Conservation (phyloP, 2,329 filamentous ascomycete species). For the Parascedosporium putredinis region DNA sequence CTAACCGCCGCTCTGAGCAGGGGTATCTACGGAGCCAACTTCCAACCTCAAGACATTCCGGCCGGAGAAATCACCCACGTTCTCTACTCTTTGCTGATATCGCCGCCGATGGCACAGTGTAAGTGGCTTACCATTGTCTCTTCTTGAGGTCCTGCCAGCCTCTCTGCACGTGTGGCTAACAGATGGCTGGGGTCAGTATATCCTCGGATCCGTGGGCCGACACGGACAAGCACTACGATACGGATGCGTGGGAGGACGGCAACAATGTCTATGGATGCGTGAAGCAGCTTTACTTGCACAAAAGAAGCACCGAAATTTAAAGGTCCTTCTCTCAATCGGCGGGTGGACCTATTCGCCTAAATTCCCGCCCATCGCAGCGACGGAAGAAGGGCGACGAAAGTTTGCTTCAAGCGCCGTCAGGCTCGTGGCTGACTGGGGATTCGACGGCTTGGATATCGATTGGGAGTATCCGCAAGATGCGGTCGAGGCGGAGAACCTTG, state of each 20-base stretch:
- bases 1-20: constrained; percentile 30
- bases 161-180: constrained; percentile 5
- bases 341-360: constrained; percentile 69
- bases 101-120: constrained; percentile 13
- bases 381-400: constrained; percentile 44
- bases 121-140: constrained; percentile 11
- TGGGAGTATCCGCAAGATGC: constrained; percentile 41
- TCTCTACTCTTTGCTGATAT: constrained; percentile 38
- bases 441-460: constrained; percentile 47
- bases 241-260: constrained; percentile 50
- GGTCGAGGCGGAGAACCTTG: constrained; percentile 28
- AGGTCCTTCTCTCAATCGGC: constrained; percentile 71
- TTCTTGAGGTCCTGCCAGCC: background rate
- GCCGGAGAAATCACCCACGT: constrained; percentile 60
- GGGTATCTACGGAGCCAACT: constrained; percentile 61
- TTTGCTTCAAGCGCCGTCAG: constrained; percentile 62
- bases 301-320: constrained; percentile 68
- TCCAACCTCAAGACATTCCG: constrained; percentile 59
- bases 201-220: constrained; percentile 56
- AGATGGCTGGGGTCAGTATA: constrained; percentile 19
- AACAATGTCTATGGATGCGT: constrained; percentile 67
- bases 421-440: constrained; percentile 57
- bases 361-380: constrained; percentile 54
- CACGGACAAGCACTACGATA: constrained; percentile 52
- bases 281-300: constrained; percentile 67